A percentile compares a stretch with the other conserved stretches of the same genome.
These are phyloP conservation scores for Erythrophleum fordii DNA, from an alignment of 306 rosid species.

Conservation along the genomic window DNA sequence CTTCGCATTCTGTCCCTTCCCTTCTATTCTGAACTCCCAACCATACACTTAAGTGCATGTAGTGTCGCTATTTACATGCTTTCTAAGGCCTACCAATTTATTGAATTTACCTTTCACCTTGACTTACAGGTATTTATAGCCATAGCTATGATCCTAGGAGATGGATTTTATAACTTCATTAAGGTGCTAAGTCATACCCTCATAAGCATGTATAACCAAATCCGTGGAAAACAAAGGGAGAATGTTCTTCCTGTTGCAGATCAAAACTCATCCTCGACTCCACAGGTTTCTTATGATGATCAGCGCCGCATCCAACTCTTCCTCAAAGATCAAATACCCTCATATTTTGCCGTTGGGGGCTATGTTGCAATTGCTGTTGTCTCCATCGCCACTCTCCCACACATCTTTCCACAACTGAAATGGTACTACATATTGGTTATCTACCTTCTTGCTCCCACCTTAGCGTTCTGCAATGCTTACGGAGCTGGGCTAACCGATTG, in stretches of 20 bases:
- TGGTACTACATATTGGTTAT: constrained; percentile 60
- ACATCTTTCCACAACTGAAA: constrained; percentile 53
- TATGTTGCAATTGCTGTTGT: constrained; percentile 56
- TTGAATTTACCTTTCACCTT: neutral
- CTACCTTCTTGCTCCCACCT: constrained; percentile 55
- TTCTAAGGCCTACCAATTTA: neutral
- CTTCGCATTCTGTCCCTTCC: neutral
- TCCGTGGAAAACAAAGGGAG: constrained; percentile 39
- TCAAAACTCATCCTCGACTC: constrained; percentile 35
- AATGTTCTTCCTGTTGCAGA: constrained; percentile 53
- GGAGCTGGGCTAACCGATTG: constrained; percentile 62
- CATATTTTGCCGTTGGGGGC: constrained; percentile 51
- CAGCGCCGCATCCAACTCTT: constrained; percentile 53
- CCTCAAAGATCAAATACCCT: constrained; percentile 59
- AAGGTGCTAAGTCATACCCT: constrained; percentile 54
- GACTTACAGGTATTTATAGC: constrained; percentile 56
- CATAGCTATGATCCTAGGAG: constrained; percentile 59
- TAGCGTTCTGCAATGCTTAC: constrained; percentile 66
- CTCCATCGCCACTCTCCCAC: constrained; percentile 51
- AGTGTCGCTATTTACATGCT: neutral
- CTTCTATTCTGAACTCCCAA: neutral
- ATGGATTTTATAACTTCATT: constrained; percentile 59
- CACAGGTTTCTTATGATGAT: constrained; percentile 48
- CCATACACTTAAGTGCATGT: neutral
- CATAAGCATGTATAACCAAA: constrained; percentile 45